Evolutionary conservation across 148 eudicot species (phyloP), one percentile per base, ranked within the genome.

Genomic region (Camellia japonica): DNA sequence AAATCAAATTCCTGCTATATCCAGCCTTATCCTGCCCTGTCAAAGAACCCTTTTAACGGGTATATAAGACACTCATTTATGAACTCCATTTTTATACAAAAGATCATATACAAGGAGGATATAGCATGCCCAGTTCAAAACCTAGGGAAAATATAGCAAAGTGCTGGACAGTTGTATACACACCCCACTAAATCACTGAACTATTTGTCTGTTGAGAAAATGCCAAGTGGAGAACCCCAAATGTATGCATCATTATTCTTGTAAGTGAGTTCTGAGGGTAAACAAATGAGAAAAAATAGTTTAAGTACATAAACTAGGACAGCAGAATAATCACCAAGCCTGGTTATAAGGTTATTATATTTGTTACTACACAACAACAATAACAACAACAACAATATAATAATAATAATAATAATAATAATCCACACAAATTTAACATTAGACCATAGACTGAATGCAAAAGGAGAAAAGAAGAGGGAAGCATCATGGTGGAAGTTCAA

Each of bases 111-210:
- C 63, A 60, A 60, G 15, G 6, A 60, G 19, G 63, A 60, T n/a
- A n/a, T 60, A 60, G 4, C 14, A 23, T 60, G 67, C 10, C 20
- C 41, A 63, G 67, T 20, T 63, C 10, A 63, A 19, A 63, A 63
- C 2, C 67, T 19, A 63, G 38, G 38, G 44, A 72, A 8, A 72
- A 52, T 23, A 52, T 23, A 52, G 41, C 16, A 9, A 15, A 13
- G 59, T 11, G 23, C n/a, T 72, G 60, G 15, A 19, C 18, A 11
- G 74, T 12, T 19, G 38, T 49, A 71, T 47, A 49, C 74, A 30
- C 74, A 4, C 73, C 55, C n/a, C 73, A 70, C 73, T n/a, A 70
- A 47, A 47, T 47, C n/a, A 70, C 41, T 10, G 58, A 19, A 70
- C 30, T 51, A 20, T 52, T 12, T 23, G 41, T 51, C 75, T 72